These are phyloP conservation scores for Lepiota venenata DNA, from an alignment of 768 basidiomycete genomes.

Conservation along the genomic window DNA sequence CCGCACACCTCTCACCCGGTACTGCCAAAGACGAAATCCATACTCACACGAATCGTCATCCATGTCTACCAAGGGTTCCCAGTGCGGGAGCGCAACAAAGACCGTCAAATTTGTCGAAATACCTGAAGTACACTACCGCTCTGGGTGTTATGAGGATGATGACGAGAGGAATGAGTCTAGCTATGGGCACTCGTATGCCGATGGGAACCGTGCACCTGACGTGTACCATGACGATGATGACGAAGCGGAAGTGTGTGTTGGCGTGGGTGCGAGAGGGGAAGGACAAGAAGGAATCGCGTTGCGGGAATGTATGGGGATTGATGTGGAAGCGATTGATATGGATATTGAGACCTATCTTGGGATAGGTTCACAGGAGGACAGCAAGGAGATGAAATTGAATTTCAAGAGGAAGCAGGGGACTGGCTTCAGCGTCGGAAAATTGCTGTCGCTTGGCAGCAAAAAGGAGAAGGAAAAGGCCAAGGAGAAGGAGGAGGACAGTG, in stretches of 20 bases:
- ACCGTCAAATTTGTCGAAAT: conserved; percentile 72
- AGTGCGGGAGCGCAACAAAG: conserved; percentile 32
- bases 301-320: conserved; percentile 26
- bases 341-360: conserved; percentile 18
- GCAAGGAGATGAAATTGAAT: neutral
- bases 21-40: conserved; percentile 43
- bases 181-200: neutral
- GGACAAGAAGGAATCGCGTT: conserved; percentile 11
- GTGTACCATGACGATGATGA: conserved; percentile 1
- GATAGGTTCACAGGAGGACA: neutral
- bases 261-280: conserved; percentile 10
- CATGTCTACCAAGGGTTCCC: conserved; percentile 38
- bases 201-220: neutral
- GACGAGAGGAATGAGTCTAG: conserved; percentile 12
- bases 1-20: neutral
- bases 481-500: conserved; percentile 13
- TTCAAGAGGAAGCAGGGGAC: conserved; percentile 3
- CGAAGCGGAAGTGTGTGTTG: neutral
- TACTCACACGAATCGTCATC: conserved; percentile 54
- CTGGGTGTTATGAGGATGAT: conserved; percentile 11
- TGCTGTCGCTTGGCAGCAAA: conserved; percentile 9
- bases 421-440: neutral
- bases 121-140: conserved; percentile 54
- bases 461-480: neutral
- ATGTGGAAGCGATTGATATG: conserved; percentile 36